Evolutionary conservation across 768 basidiomycete genomes (phyloP).

Genomic region (Macrolepiota fuliginosa): DNA sequence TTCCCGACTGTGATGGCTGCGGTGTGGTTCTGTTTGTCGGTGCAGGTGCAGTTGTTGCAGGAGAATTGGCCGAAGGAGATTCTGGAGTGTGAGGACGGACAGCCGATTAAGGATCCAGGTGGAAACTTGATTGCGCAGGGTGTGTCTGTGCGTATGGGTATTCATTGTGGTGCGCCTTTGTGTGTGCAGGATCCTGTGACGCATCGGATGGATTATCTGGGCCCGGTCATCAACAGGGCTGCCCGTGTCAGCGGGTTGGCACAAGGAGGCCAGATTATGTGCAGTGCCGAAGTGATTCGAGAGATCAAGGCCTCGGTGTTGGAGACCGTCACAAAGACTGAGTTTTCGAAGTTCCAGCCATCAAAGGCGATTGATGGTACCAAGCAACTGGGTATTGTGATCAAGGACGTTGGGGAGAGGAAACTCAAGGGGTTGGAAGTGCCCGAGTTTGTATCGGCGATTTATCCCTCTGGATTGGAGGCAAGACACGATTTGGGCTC

Average conservation of each 20-base stretch:
- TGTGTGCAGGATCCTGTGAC: conserved; percentile 93
- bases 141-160: conserved; percentile 94
- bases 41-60: conserved; percentile 79
- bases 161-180: conserved; percentile 87
- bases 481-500: conserved; percentile 60
- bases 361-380: conserved; percentile 71
- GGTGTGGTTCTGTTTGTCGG: conserved; percentile 85
- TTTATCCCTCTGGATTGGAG: conserved; percentile 76
- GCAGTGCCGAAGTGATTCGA: conserved; percentile 81
- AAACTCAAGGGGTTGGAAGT: conserved; percentile 94
- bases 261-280: conserved; percentile 91
- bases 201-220: conserved; percentile 96
- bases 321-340: conserved; percentile 54
- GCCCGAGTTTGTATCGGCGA: conserved; percentile 80
- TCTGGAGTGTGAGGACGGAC: conserved; percentile 88
- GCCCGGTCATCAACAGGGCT: conserved; percentile 92
- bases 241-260: conserved; percentile 82
- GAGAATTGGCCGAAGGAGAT: conserved; percentile 93
- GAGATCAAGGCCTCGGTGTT: conserved; percentile 70
- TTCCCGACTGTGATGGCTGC: conserved; percentile 89
- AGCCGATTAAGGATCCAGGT: conserved; percentile 64
- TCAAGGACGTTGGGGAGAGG: conserved; percentile 81
- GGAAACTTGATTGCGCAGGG: conserved; percentile 79
- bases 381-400: conserved; percentile 61
- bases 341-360: conserved; percentile 56